phyloP scores from a whole-genome alignment of 2,329 filamentous ascomycete genomes.

The Stachybotrys chartarum region DNA sequence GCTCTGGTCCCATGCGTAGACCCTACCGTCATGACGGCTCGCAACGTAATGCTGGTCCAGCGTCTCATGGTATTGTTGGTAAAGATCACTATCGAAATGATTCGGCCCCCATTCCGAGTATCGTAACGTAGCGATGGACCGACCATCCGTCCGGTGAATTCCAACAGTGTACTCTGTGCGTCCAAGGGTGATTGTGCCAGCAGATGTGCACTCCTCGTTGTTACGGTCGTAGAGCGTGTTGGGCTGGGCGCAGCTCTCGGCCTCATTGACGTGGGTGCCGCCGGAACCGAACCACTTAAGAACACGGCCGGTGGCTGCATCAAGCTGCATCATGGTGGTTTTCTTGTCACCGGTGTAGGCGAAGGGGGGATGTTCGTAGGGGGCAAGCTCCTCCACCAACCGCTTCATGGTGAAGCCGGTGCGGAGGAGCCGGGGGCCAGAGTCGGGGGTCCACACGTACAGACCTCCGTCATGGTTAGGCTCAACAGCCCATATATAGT shows the following conservation, averaged over 20 bases:
- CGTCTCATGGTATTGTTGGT: constrained; percentile 70
- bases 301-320: constrained; percentile 76
- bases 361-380: constrained; percentile 69
- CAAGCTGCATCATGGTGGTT: constrained; percentile 81
- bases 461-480: constrained; percentile 80
- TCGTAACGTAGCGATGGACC: constrained; percentile 78
- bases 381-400: constrained; percentile 74
- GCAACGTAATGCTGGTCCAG: constrained; percentile 88
- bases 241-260: constrained; percentile 67
- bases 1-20: constrained; percentile 72
- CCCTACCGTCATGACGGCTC: constrained; percentile 74
- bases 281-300: constrained; percentile 77
- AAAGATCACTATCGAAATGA: constrained; percentile 80
- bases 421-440: constrained; percentile 52
- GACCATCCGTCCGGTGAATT: constrained; percentile 71
- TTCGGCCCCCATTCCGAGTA: constrained; percentile 96
- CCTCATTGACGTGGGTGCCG: constrained; percentile 59
- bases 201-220: constrained; percentile 69
- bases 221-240: constrained; percentile 60
- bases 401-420: constrained; percentile 75
- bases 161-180: constrained; percentile 84
- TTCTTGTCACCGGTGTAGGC: constrained; percentile 90
- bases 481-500: constrained; percentile 93
- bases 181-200: constrained; percentile 74
- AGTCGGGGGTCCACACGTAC: constrained; percentile 71